Evolutionary conservation across 495 filamentous ascomycete species (phyloP), one percentile per base, ranked within the genome.

Genomic region (Aspergillus biplanus): DNA sequence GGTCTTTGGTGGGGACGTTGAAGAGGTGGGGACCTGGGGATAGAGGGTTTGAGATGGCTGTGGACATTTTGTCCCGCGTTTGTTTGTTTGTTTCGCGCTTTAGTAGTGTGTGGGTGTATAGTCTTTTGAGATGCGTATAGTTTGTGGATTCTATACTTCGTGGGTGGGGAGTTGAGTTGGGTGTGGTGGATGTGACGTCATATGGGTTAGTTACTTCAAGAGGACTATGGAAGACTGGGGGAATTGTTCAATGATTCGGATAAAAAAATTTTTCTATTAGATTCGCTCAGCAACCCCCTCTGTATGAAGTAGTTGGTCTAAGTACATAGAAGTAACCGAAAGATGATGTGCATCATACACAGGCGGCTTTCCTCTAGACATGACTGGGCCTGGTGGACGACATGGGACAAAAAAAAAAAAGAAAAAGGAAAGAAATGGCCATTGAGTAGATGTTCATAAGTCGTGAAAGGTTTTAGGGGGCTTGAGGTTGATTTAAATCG

Each of bases 11-110:
- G 12, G 64, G 56, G 4, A 65, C 61, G 55, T 54, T 70, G 37
- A 78, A 74, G 27, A 11, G 33, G 52, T 70, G 68, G 12, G 15
- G 44, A 33, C 66, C 68, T 68, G 74, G 59, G 71, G 71, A 42
- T 27, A n/a, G 52, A 33, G 31, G 52, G 4, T 39, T 7, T 4
- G 31, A 55, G 9, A 15, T 37, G 52, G 33, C 31, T 37, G n/a
- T 18, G n/a, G 47, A 9, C 21, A 16, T 50, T 50, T 49, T 11
- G 47, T 50, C 47, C 5, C 21, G 13, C 16, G 47, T 21, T 21
- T 18, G 9, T 50, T 50, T 18, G 47, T 18, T 16, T 21, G 21
- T 16, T 21, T 31, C 2, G 2, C 21, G 21, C 21, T 27, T 27
- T 27, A 27, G 1, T 27, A 27, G 21, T 27, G 21, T 27, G 21